Conservation (phyloP, 768 basidiomycete species). For the Crepidotus variabilis region DNA sequence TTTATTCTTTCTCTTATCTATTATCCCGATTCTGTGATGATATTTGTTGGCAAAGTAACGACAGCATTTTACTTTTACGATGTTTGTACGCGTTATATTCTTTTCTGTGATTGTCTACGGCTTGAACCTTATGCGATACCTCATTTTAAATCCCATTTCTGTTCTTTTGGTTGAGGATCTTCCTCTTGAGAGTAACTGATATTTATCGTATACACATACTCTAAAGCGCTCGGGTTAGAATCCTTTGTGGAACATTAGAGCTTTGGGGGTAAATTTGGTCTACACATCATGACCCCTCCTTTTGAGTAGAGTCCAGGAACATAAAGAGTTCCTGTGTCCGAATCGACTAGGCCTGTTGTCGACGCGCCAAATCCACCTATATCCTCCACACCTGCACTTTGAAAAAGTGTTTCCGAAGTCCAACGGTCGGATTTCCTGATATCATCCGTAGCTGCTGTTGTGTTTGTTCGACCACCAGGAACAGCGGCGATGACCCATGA, state of each 20-base stretch:
- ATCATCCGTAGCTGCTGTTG: not conserved
- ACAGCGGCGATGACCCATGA: slow-evolving; percentile 59
- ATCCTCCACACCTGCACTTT: slow-evolving; percentile 51
- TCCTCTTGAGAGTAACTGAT: too few species aligned
- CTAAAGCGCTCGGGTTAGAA: too few species aligned
- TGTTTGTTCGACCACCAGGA: slow-evolving; percentile 7
- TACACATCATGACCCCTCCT: slow-evolving; percentile 50
- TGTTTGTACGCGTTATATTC: too few species aligned
- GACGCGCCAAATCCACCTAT: slow-evolving; percentile 49
- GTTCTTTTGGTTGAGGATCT: too few species aligned
- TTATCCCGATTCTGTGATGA: not conserved
- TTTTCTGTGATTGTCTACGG: too few species aligned
- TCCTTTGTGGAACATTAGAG: too few species aligned
- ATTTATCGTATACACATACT: too few species aligned
- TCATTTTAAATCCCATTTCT: too few species aligned
- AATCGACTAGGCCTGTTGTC: slow-evolving; percentile 50
- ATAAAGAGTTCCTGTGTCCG: slow-evolving; percentile 44
- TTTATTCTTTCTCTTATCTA: not conserved
- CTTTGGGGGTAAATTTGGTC: slow-evolving; percentile 9
- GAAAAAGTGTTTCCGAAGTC: slow-evolving; percentile 62
- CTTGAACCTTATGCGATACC: too few species aligned
- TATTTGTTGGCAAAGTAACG: slow-evolving; percentile 3
- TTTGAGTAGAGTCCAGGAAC: slow-evolving; percentile 56
- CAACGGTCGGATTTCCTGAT: slow-evolving; percentile 11
- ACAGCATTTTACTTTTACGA: not conserved